Evolutionary conservation across 2,329 filamentous ascomycete genomes (phyloP).

Genomic region (Ustulina deusta): DNA sequence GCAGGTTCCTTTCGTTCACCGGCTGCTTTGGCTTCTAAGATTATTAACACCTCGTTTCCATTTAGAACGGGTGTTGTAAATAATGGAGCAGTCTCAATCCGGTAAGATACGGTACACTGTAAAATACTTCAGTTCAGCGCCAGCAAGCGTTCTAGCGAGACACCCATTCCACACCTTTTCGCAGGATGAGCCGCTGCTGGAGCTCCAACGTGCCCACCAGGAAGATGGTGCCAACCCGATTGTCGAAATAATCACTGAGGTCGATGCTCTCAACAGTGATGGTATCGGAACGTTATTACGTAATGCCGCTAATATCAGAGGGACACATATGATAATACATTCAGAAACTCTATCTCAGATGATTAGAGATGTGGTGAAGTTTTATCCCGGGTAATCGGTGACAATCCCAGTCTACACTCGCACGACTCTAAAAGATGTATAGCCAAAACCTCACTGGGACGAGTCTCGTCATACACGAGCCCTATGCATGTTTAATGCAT

Average conservation of each 20-base stretch:
- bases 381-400: constrained; percentile 12
- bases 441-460: constrained; percentile 24
- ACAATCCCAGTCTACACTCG: neutral
- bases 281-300: neutral
- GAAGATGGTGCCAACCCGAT: neutral
- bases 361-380: constrained; percentile 14
- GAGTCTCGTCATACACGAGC: constrained; percentile 13
- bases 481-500: constrained; percentile 24
- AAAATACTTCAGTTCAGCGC: neutral
- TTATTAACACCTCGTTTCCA: too few species aligned
- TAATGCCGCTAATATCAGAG: neutral
- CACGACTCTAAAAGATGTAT: neutral
- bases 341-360: constrained; percentile 8
- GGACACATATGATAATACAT: constrained; percentile 25
- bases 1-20: too few species aligned
- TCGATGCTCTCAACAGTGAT: neutral
- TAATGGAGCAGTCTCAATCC: constrained; percentile 14
- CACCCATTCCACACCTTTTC: neutral
- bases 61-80: neutral
- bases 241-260: constrained; percentile 17
- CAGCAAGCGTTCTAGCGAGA: neutral
- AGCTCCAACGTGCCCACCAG: neutral
- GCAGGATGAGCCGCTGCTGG: constrained; percentile 1
- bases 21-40: too few species aligned
- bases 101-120: constrained; percentile 20